Base-by-base conservation (phyloP, 169 alveolate species). In the Plasmodium malariae region DNA sequence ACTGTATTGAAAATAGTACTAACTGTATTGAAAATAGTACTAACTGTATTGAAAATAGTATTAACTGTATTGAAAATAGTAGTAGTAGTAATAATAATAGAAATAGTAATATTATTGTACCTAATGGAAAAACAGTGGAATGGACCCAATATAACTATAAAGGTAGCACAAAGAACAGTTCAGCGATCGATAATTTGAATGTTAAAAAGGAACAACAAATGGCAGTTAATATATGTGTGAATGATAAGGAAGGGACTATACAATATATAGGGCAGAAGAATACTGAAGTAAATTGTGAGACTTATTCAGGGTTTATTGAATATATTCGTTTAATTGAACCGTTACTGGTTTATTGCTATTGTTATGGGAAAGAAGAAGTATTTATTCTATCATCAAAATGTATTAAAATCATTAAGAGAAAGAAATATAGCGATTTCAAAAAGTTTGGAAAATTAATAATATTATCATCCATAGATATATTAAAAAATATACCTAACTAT, bases 401-500 rank as follows among this genome's bases (percentile, higher is more conserved):
- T 63, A 86, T 86, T 26, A 70, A 70, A 86, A 26, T 21, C 28
- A 69, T 86, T 69, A 86, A 86, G 24, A 45, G 59, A 28, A 86
- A 86, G 34, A 68, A 70, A 59, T 86, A 37, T 21, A 19, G 78
- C 30, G 62, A 68, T 70, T 86, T 86, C 36, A 86, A 17, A 24
- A 86, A 86, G 45, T 86, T 54, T 86, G 92, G 92, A 11, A 55
- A 68, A 57, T 86, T 86, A 55, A 70, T 86, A 17, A 86, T 86
- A 40, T 54, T 70, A 17, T 70, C 92, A 9, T 70, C 87, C n/a
- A 54, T 86, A 14, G 78, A 86, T 49, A 86, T 86, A 57, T 60
- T 86, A 49, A 86, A 69, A 70, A 86, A 86, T 86, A 57, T 86
- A 6, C 92, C 92, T 24, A 86, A 86, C n/a, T 86, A 86, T 70